Conservation (phyloP, 1,284 basidiomycete species). For the Rhizopogon hawkerae region DNA sequence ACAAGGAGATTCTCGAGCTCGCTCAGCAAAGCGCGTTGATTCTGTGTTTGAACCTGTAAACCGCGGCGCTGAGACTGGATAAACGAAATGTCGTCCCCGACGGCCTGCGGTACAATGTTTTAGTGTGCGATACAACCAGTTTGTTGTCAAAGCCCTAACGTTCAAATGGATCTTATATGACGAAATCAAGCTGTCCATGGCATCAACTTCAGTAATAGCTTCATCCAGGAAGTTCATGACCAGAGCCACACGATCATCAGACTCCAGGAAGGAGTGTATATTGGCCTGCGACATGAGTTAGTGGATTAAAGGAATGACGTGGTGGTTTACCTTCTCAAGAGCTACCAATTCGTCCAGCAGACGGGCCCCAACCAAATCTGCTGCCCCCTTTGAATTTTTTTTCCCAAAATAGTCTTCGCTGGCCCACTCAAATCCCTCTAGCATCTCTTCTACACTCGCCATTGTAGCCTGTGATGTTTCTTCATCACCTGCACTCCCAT, state of each 20-base stretch:
- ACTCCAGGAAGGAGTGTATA: slow-evolving; percentile 94
- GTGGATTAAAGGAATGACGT: slow-evolving; percentile 4
- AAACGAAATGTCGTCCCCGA: slow-evolving; percentile 88
- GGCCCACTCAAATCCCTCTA: slow-evolving; percentile 97
- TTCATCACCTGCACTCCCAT: slow-evolving; percentile 51
- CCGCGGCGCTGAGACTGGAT: slow-evolving; percentile 97
- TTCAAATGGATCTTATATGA: slow-evolving; percentile 93
- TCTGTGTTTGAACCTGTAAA: slow-evolving; percentile 95
- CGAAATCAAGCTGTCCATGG: slow-evolving; percentile 77
- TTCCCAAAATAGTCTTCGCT: slow-evolving; percentile 59
- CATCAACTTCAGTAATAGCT: slow-evolving; percentile 77
- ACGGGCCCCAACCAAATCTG: slow-evolving; percentile 82
- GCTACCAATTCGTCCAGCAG: slow-evolving; percentile 83
- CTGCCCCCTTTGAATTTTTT: slow-evolving; percentile 60
- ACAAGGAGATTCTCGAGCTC: slow-evolving; percentile 84
- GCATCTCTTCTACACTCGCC: slow-evolving; percentile 93
- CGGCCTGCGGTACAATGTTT: slow-evolving; percentile 51
- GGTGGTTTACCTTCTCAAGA: slow-evolving; percentile 69
- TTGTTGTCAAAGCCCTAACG: slow-evolving; percentile 37
- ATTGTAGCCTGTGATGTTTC: slow-evolving; percentile 75
- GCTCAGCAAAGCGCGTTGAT: slow-evolving; percentile 75
- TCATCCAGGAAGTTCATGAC: slow-evolving; percentile 87
- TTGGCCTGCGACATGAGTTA: slow-evolving; percentile 59
- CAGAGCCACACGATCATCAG: slow-evolving; percentile 78
- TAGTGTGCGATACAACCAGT: background rate